phyloP scores from a whole-genome alignment of 2,329 filamentous ascomycete genomes.

The Scedosporium boydii region DNA sequence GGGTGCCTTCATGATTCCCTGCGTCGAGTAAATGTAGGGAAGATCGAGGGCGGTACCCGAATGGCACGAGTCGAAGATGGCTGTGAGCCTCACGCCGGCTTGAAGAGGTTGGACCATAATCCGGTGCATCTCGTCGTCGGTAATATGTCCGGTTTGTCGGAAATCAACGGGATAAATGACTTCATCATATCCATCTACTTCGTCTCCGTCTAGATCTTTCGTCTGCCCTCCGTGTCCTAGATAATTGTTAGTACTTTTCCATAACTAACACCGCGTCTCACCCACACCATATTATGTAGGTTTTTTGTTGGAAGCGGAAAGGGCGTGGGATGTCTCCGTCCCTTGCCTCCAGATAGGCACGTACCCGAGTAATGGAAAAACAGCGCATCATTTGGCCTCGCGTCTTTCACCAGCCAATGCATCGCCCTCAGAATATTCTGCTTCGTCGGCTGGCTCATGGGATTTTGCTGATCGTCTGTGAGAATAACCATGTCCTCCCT shows the following conservation, averaged over 20 bases:
- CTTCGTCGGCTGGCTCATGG: conserved; percentile 94
- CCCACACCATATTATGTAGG: no score
- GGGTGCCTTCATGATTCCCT: conserved; percentile 59
- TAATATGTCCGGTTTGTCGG: conserved; percentile 68
- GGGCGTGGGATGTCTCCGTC: neutral
- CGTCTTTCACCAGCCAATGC: conserved; percentile 97
- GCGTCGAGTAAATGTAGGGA: conserved; percentile 60
- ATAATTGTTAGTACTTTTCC: conserved; percentile 7
- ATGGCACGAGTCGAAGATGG: conserved; percentile 58
- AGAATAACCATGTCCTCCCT: conserved; percentile 94
- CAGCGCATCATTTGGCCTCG: conserved; percentile 81
- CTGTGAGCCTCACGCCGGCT: conserved; percentile 48
- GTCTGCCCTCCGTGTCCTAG: conserved; percentile 73
- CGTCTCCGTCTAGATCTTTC: conserved; percentile 68
- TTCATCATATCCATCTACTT: conserved; percentile 74
- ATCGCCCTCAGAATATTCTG: conserved; percentile 91
- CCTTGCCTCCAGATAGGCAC: neutral
- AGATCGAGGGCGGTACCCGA: conserved; percentile 58
- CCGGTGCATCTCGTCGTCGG: conserved; percentile 73
- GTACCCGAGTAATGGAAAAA: conserved; percentile 96
- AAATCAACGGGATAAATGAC: conserved; percentile 81
- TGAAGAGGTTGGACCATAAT: conserved; percentile 55
- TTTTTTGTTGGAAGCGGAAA: neutral
- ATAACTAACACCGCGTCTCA: conserved; percentile 2
- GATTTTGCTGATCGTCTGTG: conserved; percentile 94